Percentiles rank a stretch among this genome's conserved stretches.
These are phyloP conservation scores for Sordaria brevicollis DNA, from an alignment of 495 filamentous ascomycete genomes.

Conservation along the genomic window DNA sequence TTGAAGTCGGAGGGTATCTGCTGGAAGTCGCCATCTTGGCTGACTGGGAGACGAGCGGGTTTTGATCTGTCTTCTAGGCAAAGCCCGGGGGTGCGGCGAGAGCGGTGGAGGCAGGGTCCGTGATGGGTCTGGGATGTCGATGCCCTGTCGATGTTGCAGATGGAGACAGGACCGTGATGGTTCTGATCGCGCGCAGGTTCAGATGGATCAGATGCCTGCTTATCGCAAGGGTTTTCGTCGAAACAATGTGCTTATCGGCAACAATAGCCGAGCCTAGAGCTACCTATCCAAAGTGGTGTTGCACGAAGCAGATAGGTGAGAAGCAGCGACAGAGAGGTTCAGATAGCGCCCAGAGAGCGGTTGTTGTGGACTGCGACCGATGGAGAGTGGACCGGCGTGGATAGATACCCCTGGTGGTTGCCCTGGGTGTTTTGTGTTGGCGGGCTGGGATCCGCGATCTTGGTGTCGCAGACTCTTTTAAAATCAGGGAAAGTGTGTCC, in stretches of 20 bases:
- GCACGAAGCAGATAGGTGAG: background rate
- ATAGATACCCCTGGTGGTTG: background rate
- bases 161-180: background rate
- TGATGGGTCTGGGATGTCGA: constrained; percentile 1
- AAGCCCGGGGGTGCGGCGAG: background rate
- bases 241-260: background rate
- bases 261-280: background rate
- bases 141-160: background rate
- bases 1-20: constrained; percentile 9
- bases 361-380: background rate
- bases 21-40: constrained; percentile 20
- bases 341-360: background rate
- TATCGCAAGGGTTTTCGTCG: background rate
- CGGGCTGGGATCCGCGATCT: background rate
- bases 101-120: constrained; percentile 6
- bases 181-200: background rate
- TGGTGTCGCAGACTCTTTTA: constrained; percentile 8
- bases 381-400: background rate
- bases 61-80: constrained; percentile 13
- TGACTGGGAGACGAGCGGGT: constrained; percentile 11
- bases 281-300: background rate
- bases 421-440: background rate
- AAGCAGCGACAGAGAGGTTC: background rate
- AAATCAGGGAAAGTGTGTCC: constrained; percentile 12
- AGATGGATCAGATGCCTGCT: background rate